Percentiles rank a stretch among this genome's conserved stretches.
Conservation (phyloP, 2,329 filamentous ascomycete species). For the Leptographium galeiforme region DNA sequence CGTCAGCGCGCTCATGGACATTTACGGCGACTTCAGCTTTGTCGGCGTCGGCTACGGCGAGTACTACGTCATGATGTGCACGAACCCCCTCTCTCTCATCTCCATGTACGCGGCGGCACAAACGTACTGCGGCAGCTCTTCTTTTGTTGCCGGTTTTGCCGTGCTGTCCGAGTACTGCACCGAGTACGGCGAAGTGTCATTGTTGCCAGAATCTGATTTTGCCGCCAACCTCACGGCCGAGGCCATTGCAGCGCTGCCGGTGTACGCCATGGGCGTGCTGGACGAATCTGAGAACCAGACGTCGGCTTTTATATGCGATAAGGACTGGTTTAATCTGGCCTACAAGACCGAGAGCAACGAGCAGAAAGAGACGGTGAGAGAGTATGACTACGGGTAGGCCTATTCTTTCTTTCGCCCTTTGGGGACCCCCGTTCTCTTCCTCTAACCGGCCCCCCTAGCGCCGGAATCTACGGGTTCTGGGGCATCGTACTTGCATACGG, state of each 20-base stretch:
- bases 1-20: neutral
- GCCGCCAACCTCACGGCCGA: neutral
- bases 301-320: too few species aligned
- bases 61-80: neutral
- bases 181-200: neutral
- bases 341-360: too few species aligned
- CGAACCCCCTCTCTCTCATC: neutral
- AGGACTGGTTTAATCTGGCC: too few species aligned
- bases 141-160: neutral
- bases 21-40: neutral
- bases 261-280: neutral
- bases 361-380: too few species aligned
- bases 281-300: neutral
- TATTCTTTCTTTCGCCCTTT: too few species aligned
- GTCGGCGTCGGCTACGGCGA: neutral
- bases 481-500: neutral
- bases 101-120: neutral
- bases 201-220: neutral
- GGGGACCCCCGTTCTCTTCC: neutral
- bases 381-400: too few species aligned
- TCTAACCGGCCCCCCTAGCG: neutral
- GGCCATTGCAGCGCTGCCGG: neutral
- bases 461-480: conserved; percentile 1
- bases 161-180: neutral
- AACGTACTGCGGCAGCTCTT: neutral